Evolutionary conservation across 1,139 yeast genomes (phyloP).

Genomic region (Pneumocystis murina): DNA sequence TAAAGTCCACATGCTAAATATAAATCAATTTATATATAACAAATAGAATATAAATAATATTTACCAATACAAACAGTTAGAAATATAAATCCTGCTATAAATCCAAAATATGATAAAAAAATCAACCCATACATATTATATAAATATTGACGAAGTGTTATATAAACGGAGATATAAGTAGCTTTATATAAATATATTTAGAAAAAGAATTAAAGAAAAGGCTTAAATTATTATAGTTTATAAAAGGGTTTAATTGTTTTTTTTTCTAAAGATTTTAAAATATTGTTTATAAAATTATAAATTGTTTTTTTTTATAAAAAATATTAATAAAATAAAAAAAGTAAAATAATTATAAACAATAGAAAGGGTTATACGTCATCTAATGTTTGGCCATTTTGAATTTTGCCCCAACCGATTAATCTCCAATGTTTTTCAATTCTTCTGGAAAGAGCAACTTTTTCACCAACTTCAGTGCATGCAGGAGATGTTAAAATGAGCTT

Average conservation of each 20-base stretch:
- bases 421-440: constrained; percentile 99
- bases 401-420: constrained; percentile 99
- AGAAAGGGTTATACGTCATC: constrained; percentile 1
- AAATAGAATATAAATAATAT: neutral
- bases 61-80: constrained; percentile 44
- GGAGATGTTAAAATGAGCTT: constrained; percentile 93
- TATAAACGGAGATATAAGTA: neutral
- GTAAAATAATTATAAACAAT: neutral
- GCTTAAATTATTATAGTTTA: neutral
- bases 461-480: constrained; percentile 96
- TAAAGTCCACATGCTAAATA: constrained; percentile 66
- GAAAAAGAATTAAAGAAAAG: neutral
- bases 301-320: neutral
- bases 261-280: neutral
- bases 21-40: neutral
- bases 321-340: neutral
- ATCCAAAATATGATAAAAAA: constrained; percentile 33
- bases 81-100: constrained; percentile 57
- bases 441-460: constrained; percentile 95
- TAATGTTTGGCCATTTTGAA: constrained; percentile 60
- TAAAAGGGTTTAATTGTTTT: neutral
- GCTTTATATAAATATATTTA: neutral
- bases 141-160: neutral
- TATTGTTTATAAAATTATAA: neutral
- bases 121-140: neutral